Evolutionary conservation across 2,329 filamentous ascomycete genomes (phyloP), one percentile per base, ranked within the genome.

Genomic region (Fusarium nematophilum): DNA sequence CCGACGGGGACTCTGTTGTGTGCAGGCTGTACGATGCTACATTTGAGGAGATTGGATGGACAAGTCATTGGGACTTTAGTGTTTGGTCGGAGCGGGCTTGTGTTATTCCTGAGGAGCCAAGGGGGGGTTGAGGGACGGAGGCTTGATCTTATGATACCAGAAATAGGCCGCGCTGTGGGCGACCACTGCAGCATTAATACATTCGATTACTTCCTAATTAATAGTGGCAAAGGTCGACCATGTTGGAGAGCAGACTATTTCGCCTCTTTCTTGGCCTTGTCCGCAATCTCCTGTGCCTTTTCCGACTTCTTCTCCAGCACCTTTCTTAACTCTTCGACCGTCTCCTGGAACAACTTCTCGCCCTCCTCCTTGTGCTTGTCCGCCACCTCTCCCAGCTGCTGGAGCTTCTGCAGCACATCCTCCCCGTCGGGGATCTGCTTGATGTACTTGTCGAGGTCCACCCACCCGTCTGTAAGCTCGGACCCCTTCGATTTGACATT

Each of bases 321-420:
- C 72, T 87, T 79, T 71, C 83, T 80, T 39, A 91, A 76, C 72
- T 91, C 88, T 37, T 88, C 81, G 42, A 90, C 78, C 0, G 89
- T 89, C 70, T 90, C 87, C 75, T 87, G 86, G 45, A 90, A 73
- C 30, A 92, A 78, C 73, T 86, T 83, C 78, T 92, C 84, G 3
- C 88, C 89, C 72, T 92, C 88, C 5, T 86, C 80, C 43, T 85
- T 86, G 72, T 90, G 86, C 77, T 90, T 86, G 66, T 88, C 79
- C 0, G 86, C 87, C 11, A 89, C 79, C 59, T 90, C 81, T 62
- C 85, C 81, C 49, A 93, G 73, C 66, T 90, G 82, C 67, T 86
- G 78, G 48, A 92, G 71, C 75, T 91, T 90, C 29, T 85, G 80
- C 29, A 90, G 69, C 40, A 92, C 84, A 73, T 90, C 83, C 36